Percentiles rank a stretch among this genome's conserved stretches.
Conservation (phyloP, 208 protist genomes). For the Wallacemonas sp. region DNA sequence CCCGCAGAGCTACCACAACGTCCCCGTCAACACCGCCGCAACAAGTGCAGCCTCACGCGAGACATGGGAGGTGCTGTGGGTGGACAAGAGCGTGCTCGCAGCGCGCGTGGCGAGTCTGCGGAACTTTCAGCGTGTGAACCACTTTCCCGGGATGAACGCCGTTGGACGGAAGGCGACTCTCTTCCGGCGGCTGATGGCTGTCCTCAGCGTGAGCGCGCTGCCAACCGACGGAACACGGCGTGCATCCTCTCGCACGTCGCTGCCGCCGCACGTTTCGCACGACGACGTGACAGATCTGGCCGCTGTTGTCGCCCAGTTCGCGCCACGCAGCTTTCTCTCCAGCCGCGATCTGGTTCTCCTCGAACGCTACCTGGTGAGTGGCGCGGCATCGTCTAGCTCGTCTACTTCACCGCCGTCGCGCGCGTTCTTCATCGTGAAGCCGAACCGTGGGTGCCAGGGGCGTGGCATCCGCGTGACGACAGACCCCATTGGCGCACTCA, state of each 20-base stretch:
- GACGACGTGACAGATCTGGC: not conserved
- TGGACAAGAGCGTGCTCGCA: conserved; percentile 77
- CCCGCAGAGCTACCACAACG: conserved; percentile 39
- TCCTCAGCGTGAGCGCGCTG: conserved; percentile 13
- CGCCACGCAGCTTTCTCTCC: conserved; percentile 63
- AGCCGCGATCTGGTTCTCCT: conserved; percentile 33
- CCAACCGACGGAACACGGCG: not conserved
- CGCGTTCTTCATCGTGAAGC: conserved; percentile 90
- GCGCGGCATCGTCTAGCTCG: not conserved
- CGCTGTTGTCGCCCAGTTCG: conserved; percentile 16
- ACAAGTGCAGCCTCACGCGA: conserved; percentile 8
- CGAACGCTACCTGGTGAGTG: conserved; percentile 23
- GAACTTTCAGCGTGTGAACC: conserved; percentile 90
- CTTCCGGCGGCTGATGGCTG: conserved; percentile 82
- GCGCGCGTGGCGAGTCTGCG: conserved; percentile 60
- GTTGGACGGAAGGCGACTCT: conserved; percentile 91
- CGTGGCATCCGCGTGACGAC: conserved; percentile 75
- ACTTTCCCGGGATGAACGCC: conserved; percentile 90
- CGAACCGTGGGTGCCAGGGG: conserved; percentile 82
- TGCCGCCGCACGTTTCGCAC: not conserved
- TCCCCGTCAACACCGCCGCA: conserved; percentile 18
- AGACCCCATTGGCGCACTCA: conserved; percentile 46
- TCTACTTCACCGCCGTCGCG: no score
- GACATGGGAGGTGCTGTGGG: conserved; percentile 86
- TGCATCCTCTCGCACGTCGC: not conserved